Evolutionary conservation across 129 eudicot species (phyloP).

Genomic region (Flaveria sonorensis): DNA sequence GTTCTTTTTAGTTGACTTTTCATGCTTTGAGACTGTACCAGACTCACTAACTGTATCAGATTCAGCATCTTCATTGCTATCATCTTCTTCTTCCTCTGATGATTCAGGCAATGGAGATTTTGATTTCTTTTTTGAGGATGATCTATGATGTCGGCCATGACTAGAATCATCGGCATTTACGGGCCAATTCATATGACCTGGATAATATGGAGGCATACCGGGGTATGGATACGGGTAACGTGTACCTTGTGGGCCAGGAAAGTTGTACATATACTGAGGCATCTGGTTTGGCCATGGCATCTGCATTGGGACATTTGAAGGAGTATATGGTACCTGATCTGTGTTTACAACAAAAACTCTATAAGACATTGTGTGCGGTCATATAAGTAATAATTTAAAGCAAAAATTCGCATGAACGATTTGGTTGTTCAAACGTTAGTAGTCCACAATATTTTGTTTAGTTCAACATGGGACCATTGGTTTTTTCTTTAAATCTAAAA

Average conservation of each 20-base stretch:
- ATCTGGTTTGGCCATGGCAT: conserved; percentile 86
- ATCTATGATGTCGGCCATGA: conserved; percentile 51
- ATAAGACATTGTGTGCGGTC: conserved; percentile 16
- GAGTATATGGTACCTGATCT: conserved; percentile 51
- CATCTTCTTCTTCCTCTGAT: conserved; percentile 56
- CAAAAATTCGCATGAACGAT: neutral
- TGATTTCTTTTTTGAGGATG: conserved; percentile 68
- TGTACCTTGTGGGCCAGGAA: conserved; percentile 61
- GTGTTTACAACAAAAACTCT: conserved; percentile 35
- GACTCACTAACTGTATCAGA: conserved; percentile 57
- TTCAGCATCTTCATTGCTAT: conserved; percentile 44
- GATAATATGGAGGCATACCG: conserved; percentile 75
- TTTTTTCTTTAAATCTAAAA: neutral
- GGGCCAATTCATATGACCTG: conserved; percentile 74
- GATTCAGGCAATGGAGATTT: conserved; percentile 41
- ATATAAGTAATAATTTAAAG: neutral
- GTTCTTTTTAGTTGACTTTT: conserved; percentile 54
- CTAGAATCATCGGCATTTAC: conserved; percentile 50
- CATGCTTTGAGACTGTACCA: conserved; percentile 49
- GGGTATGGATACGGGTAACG: conserved; percentile 71
- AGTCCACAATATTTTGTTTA: neutral
- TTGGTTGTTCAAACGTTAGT: neutral
- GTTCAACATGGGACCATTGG: neutral
- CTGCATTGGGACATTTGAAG: conserved; percentile 58
- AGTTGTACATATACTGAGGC: conserved; percentile 79